Evolutionary conservation across 331 rosid genomes (phyloP).

Genomic region (Rosa hybrid): DNA sequence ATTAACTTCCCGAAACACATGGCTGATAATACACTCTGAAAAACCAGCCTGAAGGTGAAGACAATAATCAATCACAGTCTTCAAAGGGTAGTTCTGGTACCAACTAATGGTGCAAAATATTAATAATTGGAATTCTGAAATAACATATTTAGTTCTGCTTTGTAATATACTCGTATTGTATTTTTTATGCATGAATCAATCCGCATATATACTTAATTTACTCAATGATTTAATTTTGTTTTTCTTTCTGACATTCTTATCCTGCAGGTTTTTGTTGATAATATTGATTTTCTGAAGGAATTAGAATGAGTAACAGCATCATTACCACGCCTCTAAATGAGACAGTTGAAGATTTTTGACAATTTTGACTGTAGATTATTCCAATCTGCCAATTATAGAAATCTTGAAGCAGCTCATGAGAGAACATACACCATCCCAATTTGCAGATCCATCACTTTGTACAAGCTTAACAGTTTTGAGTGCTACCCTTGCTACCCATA

Average conservation of each 20-base stretch:
- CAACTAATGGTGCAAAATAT: not conserved
- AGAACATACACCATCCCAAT: slow-evolving; percentile 13
- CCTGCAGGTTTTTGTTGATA: slow-evolving; percentile 39
- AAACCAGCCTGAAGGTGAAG: too few relatives aligned
- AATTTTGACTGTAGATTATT: slow-evolving; percentile 8
- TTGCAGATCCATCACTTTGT: slow-evolving; percentile 19
- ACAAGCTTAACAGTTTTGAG: slow-evolving; percentile 12
- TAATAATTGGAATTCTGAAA: not conserved
- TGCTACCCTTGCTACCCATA: slow-evolving; percentile 5
- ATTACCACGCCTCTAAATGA: slow-evolving; percentile 6
- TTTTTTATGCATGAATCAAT: not conserved
- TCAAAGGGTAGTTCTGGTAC: not conserved
- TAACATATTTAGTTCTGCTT: not conserved
- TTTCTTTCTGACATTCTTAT: not conserved
- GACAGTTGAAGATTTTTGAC: slow-evolving; percentile 12
- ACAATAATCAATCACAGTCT: too few relatives aligned
- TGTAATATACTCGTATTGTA: not conserved
- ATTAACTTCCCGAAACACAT: too few relatives aligned
- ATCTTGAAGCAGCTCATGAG: slow-evolving; percentile 16
- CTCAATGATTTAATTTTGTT: not conserved
- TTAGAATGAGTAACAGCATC: slow-evolving; percentile 25
- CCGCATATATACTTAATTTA: not conserved
- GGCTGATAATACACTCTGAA: too few relatives aligned
- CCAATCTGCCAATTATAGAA: not conserved
- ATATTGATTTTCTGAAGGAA: slow-evolving; percentile 38